Conservation (phyloP, 1,284 basidiomycete species). For the Leucoagaricus sp. region DNA sequence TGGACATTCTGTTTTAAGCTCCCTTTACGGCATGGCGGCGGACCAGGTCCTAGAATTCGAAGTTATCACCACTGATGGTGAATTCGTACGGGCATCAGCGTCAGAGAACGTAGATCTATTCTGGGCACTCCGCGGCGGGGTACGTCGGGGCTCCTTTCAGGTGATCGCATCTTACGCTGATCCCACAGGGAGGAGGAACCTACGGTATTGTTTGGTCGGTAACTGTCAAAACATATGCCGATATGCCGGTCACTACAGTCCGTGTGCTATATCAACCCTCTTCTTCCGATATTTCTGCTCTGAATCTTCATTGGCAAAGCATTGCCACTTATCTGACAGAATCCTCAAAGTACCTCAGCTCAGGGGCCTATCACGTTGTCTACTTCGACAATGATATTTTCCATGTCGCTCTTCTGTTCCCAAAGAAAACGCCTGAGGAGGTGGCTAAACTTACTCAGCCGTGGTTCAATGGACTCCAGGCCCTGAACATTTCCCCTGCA, state of each 20-base stretch:
- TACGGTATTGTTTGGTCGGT: constrained; percentile 40
- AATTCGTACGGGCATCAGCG: constrained; percentile 32
- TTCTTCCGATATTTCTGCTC: constrained; percentile 1
- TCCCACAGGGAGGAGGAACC: constrained; percentile 35
- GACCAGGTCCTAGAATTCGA: constrained; percentile 42
- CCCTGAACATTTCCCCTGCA: constrained; percentile 2
- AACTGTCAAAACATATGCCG: constrained; percentile 32
- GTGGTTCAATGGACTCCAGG: constrained; percentile 7
- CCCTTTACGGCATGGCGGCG: constrained; percentile 36
- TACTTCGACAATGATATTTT: constrained; percentile 5
- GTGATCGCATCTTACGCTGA: neutral
- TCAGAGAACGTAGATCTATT: constrained; percentile 40
- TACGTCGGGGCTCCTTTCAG: neutral
- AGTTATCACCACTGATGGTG: constrained; percentile 37
- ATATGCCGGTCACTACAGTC: constrained; percentile 17
- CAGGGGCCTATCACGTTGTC: constrained; percentile 8
- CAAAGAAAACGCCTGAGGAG: constrained; percentile 11
- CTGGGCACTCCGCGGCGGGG: constrained; percentile 51
- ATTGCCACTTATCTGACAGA: constrained; percentile 12
- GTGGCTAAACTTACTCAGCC: constrained; percentile 4
- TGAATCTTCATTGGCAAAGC: constrained; percentile 9
- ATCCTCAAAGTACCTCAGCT: constrained; percentile 5
- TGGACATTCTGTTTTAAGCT: constrained; percentile 36
- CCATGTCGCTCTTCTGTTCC: constrained; percentile 9
- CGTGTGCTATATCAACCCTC: constrained; percentile 10